Percentiles rank a stretch among this genome's conserved stretches.
These are phyloP conservation scores for Pholiota conissans DNA, from an alignment of 768 basidiomycete genomes.

Conservation along the genomic window DNA sequence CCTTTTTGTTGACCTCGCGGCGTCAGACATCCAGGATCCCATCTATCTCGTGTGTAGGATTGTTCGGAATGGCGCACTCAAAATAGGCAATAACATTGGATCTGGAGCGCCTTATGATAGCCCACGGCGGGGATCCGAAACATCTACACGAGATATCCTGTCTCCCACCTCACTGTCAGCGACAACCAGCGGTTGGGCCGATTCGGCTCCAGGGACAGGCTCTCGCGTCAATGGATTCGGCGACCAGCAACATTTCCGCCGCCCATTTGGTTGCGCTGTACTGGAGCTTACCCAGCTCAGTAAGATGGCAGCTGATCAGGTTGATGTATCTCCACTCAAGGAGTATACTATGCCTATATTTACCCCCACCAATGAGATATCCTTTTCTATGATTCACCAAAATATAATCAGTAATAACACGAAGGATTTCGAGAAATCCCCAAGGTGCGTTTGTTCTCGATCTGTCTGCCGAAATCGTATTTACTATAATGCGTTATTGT, in stretches of 20 bases:
- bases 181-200: conserved; percentile 16
- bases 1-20: conserved; percentile 86
- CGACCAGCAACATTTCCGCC: conserved; percentile 60
- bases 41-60: conserved; percentile 91
- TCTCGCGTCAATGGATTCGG: conserved; percentile 24
- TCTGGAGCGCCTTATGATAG: conserved; percentile 44
- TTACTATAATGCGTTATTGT: conserved; percentile 8
- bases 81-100: conserved; percentile 59
- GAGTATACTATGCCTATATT: conserved; percentile 91
- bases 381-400: conserved; percentile 93
- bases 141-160: conserved; percentile 37
- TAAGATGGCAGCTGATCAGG: conserved; percentile 63
- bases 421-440: conserved; percentile 81
- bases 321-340: conserved; percentile 60
- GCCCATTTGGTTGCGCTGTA: conserved; percentile 96
- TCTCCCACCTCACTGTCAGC: conserved; percentile 17
- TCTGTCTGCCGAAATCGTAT: no score
- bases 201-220: conserved; percentile 3
- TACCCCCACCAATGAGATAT: conserved; percentile 76
- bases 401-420: conserved; percentile 82
- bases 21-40: conserved; percentile 81
- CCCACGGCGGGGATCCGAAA: conserved; percentile 56
- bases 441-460: conserved; percentile 51
- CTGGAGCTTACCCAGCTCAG: conserved; percentile 78
- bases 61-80: conserved; percentile 84